These are phyloP conservation scores for Hypomyces rosellus DNA, from an alignment of 2,329 filamentous ascomycete species.

Conservation along the genomic window DNA sequence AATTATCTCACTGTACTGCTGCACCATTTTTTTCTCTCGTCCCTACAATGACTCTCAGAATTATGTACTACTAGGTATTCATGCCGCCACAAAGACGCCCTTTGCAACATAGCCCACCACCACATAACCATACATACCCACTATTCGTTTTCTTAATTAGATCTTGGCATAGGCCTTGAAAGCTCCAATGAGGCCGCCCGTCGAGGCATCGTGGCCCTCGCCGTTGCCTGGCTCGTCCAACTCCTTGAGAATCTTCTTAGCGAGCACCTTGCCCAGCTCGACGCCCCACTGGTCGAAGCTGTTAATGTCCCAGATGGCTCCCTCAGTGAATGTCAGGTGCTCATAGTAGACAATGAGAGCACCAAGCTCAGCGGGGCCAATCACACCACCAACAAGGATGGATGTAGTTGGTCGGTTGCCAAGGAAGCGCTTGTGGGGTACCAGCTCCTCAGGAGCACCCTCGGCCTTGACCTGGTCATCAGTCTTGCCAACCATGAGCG, in stretches of 20 bases:
- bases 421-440: constrained; percentile 98
- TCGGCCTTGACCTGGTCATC: constrained; percentile 73
- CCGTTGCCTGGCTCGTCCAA: constrained; percentile 71
- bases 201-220: constrained; percentile 75
- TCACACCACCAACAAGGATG: constrained; percentile 82
- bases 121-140: background rate
- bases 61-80: too few species aligned
- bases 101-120: background rate
- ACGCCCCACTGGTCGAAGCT: constrained; percentile 99
- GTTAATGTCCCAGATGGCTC: constrained; percentile 99
- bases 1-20: too few species aligned
- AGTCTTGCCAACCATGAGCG: constrained; percentile 86
- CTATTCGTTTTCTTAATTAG: constrained; percentile 26
- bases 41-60: too few species aligned
- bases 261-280: constrained; percentile 91
- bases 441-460: constrained; percentile 64
- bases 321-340: constrained; percentile 96
- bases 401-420: constrained; percentile 96
- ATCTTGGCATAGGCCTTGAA: constrained; percentile 71
- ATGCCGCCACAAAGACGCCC: background rate
- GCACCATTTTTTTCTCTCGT: too few species aligned
- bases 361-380: constrained; percentile 88
- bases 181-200: constrained; percentile 79
- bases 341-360: constrained; percentile 98
- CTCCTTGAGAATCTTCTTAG: constrained; percentile 85